Percentiles rank a stretch among this genome's conserved stretches.
phyloP scores from a whole-genome alignment of 2,329 filamentous ascomycete genomes.

The Hypoxylon sp. region DNA sequence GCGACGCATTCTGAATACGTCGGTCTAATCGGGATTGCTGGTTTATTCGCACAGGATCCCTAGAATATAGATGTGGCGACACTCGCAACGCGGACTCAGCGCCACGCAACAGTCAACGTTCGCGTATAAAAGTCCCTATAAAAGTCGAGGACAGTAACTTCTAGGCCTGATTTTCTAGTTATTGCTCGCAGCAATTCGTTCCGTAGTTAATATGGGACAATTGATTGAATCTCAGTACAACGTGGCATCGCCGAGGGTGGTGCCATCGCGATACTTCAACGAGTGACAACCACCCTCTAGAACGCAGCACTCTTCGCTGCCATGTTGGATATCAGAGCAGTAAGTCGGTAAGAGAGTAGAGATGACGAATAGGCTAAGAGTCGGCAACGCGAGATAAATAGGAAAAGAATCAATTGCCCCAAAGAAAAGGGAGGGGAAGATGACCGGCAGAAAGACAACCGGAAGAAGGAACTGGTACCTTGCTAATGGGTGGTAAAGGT shows the following conservation, averaged over 20 bases:
- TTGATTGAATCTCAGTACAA: constrained; percentile 48
- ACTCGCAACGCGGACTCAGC: constrained; percentile 4
- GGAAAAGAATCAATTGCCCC: constrained; percentile 26
- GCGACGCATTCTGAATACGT: constrained; percentile 47
- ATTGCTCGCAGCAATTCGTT: constrained; percentile 25
- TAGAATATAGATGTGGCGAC: constrained; percentile 5
- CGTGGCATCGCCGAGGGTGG: constrained; percentile 66
- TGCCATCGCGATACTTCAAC: constrained; percentile 67
- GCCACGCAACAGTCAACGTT: constrained; percentile 35
- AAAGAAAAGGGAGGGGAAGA: constrained; percentile 26
- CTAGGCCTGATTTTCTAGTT: constrained; percentile 1
- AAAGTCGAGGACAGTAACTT: constrained; percentile 3
- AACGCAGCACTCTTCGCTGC: constrained; percentile 62
- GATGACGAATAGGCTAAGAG: constrained; percentile 45
- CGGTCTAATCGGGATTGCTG: constrained; percentile 15
- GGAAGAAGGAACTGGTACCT: constrained; percentile 15
- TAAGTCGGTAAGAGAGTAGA: constrained; percentile 27
- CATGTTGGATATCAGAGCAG: constrained; percentile 59
- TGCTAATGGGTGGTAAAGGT: constrained; percentile 9
- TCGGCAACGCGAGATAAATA: constrained; percentile 30
- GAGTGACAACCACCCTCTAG: constrained; percentile 68
- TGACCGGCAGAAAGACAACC: constrained; percentile 30
- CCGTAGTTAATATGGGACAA: constrained; percentile 42
- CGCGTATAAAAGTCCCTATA: constrained; percentile 16
- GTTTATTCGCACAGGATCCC: background rate